A percentile compares a stretch with the other conserved stretches of the same genome.
Evolutionary conservation across 2,329 filamentous ascomycete species (phyloP).

Genomic region (Nigrospora oryzae): DNA sequence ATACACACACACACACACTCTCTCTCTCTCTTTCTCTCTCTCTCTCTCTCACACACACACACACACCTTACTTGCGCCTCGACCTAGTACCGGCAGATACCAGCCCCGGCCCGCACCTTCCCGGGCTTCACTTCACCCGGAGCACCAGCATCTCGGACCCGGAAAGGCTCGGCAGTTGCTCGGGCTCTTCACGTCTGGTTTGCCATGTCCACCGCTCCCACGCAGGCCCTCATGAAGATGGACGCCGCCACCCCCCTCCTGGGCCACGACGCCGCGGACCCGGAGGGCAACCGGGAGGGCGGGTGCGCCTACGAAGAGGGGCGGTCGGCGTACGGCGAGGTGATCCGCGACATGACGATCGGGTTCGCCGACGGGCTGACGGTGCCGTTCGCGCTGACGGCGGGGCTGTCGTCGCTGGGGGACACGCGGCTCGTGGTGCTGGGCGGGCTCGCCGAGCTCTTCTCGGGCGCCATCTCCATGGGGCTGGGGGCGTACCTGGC

Average conservation of each 20-base stretch:
- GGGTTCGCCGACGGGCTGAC: constrained; percentile 55
- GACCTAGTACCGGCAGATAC: too few relatives aligned
- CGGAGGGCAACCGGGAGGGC: not conserved
- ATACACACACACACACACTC: too few relatives aligned
- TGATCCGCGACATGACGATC: constrained; percentile 42
- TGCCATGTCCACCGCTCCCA: too few relatives aligned
- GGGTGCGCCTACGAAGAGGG: not conserved
- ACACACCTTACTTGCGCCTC: too few relatives aligned
- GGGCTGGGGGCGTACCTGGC: constrained; percentile 50
- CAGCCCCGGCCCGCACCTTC: too few relatives aligned
- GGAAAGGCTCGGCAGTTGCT: too few relatives aligned
- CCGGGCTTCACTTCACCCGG: too few relatives aligned
- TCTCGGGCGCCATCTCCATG: constrained; percentile 52
- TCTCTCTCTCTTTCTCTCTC: too few relatives aligned
- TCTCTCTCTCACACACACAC: too few relatives aligned
- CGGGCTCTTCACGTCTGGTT: too few relatives aligned
- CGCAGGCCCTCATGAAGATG: not conserved
- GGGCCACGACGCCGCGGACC: not conserved
- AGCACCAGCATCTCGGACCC: too few relatives aligned
- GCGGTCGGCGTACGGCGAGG: not conserved
- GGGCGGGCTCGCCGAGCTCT: constrained; percentile 49
- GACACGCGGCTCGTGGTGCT: constrained; percentile 41
- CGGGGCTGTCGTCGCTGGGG: constrained; percentile 40
- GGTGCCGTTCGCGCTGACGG: constrained; percentile 55
- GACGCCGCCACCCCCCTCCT: not conserved